Conservation (phyloP, 2,329 filamentous ascomycete species). For the Cladosporium sp. region DNA sequence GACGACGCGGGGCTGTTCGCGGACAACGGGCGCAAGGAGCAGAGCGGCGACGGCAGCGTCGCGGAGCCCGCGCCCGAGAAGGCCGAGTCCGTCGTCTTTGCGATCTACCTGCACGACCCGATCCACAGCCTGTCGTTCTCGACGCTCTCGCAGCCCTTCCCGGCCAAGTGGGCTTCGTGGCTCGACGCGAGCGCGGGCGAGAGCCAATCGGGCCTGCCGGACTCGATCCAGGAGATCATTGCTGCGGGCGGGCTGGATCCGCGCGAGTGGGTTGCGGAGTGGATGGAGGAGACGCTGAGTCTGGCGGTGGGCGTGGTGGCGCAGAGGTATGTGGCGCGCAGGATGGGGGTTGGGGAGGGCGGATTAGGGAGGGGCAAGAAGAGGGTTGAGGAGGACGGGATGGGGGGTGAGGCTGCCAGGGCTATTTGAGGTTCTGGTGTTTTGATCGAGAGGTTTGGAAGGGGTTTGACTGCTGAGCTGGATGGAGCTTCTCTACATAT, state of each 20-base stretch:
- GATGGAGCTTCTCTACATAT: too few species aligned
- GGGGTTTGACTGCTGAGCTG: not conserved
- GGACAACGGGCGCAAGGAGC: slow-evolving; percentile 36
- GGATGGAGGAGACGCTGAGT: slow-evolving; percentile 82
- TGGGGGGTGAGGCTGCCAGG: slow-evolving; percentile 55
- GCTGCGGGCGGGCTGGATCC: slow-evolving; percentile 72
- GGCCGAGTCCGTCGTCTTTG: slow-evolving; percentile 65
- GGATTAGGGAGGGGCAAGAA: slow-evolving; percentile 54
- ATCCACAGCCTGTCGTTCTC: slow-evolving; percentile 85
- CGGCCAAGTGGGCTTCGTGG: slow-evolving; percentile 83
- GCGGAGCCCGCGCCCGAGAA: slow-evolving; percentile 42
- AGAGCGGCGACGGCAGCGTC: slow-evolving; percentile 45
- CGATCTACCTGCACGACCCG: slow-evolving; percentile 76
- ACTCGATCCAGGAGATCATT: slow-evolving; percentile 82
- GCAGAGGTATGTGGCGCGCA: slow-evolving; percentile 85
- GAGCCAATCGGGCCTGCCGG: slow-evolving; percentile 52
- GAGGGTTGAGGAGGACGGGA: slow-evolving; percentile 48
- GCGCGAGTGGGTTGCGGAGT: slow-evolving; percentile 94
- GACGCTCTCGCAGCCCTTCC: slow-evolving; percentile 74
- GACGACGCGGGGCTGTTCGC: slow-evolving; percentile 62
- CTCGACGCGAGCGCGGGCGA: slow-evolving; percentile 61
- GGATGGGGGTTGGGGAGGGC: slow-evolving; percentile 93
- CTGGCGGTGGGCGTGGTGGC: slow-evolving; percentile 79
- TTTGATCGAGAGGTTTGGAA: not conserved
- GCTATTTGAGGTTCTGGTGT: slow-evolving; percentile 31